These are phyloP conservation scores for Mrakia frigida DNA, from an alignment of 768 basidiomycete species.

Conservation along the genomic window DNA sequence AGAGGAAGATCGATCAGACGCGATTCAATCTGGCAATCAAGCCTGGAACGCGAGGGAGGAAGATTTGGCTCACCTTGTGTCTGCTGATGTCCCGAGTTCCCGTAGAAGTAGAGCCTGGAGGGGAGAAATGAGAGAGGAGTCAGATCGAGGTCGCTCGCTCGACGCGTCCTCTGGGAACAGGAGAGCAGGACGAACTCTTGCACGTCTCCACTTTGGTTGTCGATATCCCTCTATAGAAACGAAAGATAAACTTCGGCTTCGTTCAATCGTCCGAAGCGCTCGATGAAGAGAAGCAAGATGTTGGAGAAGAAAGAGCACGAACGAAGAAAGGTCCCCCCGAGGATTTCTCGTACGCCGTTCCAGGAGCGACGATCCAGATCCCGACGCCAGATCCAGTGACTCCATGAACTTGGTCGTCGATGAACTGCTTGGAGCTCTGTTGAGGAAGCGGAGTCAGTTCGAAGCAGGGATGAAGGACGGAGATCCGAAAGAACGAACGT, in stretches of 20 bases:
- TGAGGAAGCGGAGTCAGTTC: background rate
- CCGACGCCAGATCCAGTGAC: background rate
- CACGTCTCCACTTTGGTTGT: background rate
- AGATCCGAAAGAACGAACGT: background rate
- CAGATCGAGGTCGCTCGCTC: no score
- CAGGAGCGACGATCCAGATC: background rate
- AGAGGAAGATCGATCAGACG: background rate
- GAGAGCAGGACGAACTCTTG: background rate
- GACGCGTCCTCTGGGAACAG: no score
- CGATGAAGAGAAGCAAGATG: no score
- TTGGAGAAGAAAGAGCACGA: no score
- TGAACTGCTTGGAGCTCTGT: background rate
- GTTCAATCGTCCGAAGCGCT: no score
- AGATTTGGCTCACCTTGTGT: background rate
- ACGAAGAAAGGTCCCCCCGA: background rate
- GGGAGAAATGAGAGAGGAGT: no score
- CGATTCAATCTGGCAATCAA: no score
- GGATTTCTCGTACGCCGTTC: background rate
- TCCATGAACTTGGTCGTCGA: background rate
- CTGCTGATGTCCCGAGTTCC: background rate
- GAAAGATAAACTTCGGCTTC: background rate
- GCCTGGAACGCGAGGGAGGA: no score
- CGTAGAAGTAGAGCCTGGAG: background rate
- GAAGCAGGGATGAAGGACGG: background rate
- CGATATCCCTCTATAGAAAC: background rate